Evolutionary conservation across 305 asterid species (phyloP), one percentile per base, ranked within the genome.

Genomic region (Petunia hybrid): DNA sequence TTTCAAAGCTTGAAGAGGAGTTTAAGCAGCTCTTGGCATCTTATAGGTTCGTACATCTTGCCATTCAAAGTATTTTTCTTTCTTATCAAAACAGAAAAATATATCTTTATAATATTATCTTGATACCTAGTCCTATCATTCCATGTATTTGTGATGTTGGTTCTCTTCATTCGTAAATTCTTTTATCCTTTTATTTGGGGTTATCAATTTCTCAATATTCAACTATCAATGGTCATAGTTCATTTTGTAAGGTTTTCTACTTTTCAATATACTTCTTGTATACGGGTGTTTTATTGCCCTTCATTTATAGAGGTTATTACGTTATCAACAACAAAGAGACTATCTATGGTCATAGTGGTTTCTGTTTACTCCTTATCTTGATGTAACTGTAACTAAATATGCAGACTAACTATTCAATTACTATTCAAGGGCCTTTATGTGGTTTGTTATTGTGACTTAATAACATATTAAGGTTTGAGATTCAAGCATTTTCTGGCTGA

Each of bases 1-100:
- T 94, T 81, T 92, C 94, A n/a, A 97, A 94, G 94, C 95, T 97
- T 82, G 98, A 95, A 93, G 98, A 93, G 81, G 99, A 94, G 87
- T 94, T 94, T 85, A 95, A 87, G 83, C 98, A 93, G 84, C 91
- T 97, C 79, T 83, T 97, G 83, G 77, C 85, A 42, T 86, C 98
- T 83, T 91, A 90, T 96, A 92, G 99, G 99, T 93, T 84, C 48
- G 80, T 77, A 77, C n/a, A 31, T 55, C 75, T 64, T 62, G 6
- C 31, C 46, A 73, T 36, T 59, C 46, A 51, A 13, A 51, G n/a
- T 48, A 73, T 35, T 51, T 12, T 42, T 16, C 46, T 73, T 73
- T 73, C 46, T 73, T 46, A 51, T 73, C 78, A 53, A 35, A 73
- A 73, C 36, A 35, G 78, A 51, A 73, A 73, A 0, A 13, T 35